Percentiles rank a stretch among this genome's conserved stretches.
Evolutionary conservation across 768 basidiomycete species (phyloP).

Genomic region (Naganishia randhawae): DNA sequence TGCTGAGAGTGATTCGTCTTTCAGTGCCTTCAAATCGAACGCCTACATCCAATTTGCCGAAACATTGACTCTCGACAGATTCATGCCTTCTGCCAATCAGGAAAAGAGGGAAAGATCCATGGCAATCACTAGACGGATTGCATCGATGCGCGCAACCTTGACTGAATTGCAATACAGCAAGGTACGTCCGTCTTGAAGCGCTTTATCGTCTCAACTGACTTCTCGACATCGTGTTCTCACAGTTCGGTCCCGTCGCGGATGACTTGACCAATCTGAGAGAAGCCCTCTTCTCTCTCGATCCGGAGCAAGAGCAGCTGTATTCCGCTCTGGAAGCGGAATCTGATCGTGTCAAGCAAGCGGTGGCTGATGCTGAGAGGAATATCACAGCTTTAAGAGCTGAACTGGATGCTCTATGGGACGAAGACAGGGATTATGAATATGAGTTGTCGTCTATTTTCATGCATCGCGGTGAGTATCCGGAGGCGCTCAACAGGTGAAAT

Average conservation of each 20-base stretch:
- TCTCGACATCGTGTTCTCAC: neutral
- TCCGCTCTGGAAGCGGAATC: constrained; percentile 36
- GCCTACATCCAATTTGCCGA: constrained; percentile 88
- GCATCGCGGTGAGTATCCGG: constrained; percentile 71
- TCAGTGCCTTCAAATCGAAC: constrained; percentile 66
- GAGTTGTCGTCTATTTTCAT: constrained; percentile 90
- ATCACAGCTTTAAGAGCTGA: constrained; percentile 46
- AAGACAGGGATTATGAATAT: constrained; percentile 66
- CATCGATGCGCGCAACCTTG: constrained; percentile 63
- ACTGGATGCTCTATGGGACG: constrained; percentile 71
- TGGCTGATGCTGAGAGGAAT: neutral
- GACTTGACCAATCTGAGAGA: constrained; percentile 31
- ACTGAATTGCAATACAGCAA: constrained; percentile 67
- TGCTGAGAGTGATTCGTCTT: neutral
- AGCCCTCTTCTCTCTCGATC: constrained; percentile 29
- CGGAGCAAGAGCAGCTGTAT: constrained; percentile 35
- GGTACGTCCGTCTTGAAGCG: constrained; percentile 53
- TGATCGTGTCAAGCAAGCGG: constrained; percentile 25
- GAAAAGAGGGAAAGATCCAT: constrained; percentile 70
- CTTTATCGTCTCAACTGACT: neutral
- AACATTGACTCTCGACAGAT: constrained; percentile 84
- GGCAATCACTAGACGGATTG: constrained; percentile 65
- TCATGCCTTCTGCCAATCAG: constrained; percentile 69
- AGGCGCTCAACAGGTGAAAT: neutral
- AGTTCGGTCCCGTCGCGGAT: constrained; percentile 36